Evolutionary conservation across 2,329 filamentous ascomycete species (phyloP).

Genomic region (Microdochium nivale): DNA sequence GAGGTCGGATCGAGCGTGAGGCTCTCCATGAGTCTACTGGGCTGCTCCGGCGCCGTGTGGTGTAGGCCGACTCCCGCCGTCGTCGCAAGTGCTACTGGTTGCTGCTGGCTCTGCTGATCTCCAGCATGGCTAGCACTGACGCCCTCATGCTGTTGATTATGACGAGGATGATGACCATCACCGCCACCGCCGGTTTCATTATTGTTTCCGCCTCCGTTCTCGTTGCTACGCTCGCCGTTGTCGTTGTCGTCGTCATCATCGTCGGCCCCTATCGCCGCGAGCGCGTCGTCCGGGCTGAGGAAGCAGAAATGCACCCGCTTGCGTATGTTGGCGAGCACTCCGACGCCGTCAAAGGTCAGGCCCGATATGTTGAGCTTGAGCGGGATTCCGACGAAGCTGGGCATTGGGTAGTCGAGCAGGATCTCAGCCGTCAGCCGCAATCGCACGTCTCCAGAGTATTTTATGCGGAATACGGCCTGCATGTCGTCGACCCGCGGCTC

Average conservation of each 20-base stretch:
- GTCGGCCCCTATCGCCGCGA: slow-evolving; percentile 55
- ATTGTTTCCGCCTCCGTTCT: slow-evolving; percentile 16
- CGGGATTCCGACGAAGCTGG: slow-evolving; percentile 92
- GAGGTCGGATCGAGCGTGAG: neutral
- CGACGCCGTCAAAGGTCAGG: slow-evolving; percentile 88
- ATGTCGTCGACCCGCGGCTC: slow-evolving; percentile 79
- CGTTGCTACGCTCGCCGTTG: slow-evolving; percentile 6
- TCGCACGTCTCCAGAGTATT: slow-evolving; percentile 79
- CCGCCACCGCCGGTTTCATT: slow-evolving; percentile 23
- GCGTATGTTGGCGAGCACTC: slow-evolving; percentile 83
- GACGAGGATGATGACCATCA: slow-evolving; percentile 23
- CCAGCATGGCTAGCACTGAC: slow-evolving; percentile 4
- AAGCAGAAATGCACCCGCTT: slow-evolving; percentile 91
- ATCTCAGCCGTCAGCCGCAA: slow-evolving; percentile 92
- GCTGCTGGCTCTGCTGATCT: neutral
- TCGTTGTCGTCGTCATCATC: slow-evolving; percentile 21
- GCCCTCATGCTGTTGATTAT: no score
- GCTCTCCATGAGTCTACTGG: neutral
- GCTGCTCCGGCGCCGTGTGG: neutral
- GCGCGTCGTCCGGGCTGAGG: slow-evolving; percentile 81
- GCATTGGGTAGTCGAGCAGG: slow-evolving; percentile 95
- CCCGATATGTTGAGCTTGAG: slow-evolving; percentile 93
- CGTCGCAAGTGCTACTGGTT: neutral
- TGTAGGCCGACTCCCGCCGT: neutral
- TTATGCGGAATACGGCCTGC: slow-evolving; percentile 85